Evolutionary conservation across 1,284 basidiomycete species (phyloP), one percentile per base, ranked within the genome.

Genomic region (Ustilago trichophora): DNA sequence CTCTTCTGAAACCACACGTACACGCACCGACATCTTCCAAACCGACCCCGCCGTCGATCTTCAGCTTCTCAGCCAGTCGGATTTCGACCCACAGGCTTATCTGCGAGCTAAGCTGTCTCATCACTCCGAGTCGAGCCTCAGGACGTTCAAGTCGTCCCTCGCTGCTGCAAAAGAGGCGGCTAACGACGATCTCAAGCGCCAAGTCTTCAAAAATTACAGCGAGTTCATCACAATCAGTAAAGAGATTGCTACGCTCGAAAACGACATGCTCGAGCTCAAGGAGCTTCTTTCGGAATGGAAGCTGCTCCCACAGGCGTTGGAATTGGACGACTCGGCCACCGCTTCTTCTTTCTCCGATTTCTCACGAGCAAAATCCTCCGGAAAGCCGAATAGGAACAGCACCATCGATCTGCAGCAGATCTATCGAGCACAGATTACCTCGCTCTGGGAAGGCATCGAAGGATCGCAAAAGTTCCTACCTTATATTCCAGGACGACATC

Each of bases 191-290:
- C 54, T 77, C 32, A 75, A 75, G 47, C 49, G 63, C 7, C 75
- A 76, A 40, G 75, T 80, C 7, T 74, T 76, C 52, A 79, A 77
- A 22, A 83, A 84, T 83, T 98, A 98, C 78, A 89, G 92, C 33
- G 93, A 98, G 78, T 98, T 98, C 78, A 92, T 99, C 41, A 86
- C 90, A 38, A 92, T 98, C 38, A 96, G 93, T 8, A 98, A 98
- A 78, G 96, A 98, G 83, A 95, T 98, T 40, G 90, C 91, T 7
- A 90, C 91, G 0, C 86, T 99, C 12, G 95, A 98, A 84, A 97
- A 95, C 80, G 94, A 98, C 81, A 92, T 98, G 91, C 87, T 98
- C 31, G 94, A 98, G 79, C 88, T 98, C 80, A 98, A 97, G 80
- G 92, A 95, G 58, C 87, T 91, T 3, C 85, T 98, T 2, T 89